Conservation (phyloP, 2,329 filamentous ascomycete genomes). For the Capronia epimyces region DNA sequence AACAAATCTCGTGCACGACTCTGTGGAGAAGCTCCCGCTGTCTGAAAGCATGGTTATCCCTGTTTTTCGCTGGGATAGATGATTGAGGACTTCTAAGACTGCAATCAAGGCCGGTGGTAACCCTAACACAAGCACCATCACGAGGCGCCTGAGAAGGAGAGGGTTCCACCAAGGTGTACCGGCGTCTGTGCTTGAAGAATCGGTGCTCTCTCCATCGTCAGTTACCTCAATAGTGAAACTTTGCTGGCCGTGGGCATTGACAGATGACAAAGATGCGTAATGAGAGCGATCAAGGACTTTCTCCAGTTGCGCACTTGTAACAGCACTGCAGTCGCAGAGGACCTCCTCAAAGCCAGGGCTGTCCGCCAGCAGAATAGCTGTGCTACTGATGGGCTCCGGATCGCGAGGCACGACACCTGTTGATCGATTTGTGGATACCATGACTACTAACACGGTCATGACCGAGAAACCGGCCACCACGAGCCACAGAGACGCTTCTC, state of each 20-base stretch:
- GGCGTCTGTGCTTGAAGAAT: not conserved
- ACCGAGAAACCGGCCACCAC: constrained; percentile 6
- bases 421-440: constrained; percentile 1
- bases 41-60: constrained; percentile 25
- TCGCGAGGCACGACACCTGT: not conserved
- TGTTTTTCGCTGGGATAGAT: constrained; percentile 22
- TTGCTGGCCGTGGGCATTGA: not conserved
- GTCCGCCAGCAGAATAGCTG: not conserved
- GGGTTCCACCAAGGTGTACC: constrained; percentile 18
- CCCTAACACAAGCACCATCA: constrained; percentile 20
- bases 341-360: not conserved
- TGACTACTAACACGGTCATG: not conserved
- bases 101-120: constrained; percentile 21
- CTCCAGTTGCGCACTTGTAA: not conserved
- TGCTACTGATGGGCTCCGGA: not conserved
- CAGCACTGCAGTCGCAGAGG: not conserved
- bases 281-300: not conserved
- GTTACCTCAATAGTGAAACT: not conserved
- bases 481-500: constrained; percentile 9
- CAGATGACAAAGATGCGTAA: not conserved
- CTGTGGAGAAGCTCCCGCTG: constrained; percentile 7
- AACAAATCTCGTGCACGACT: constrained; percentile 29
- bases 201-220: not conserved
- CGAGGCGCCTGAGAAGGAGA: not conserved
- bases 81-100: constrained; percentile 21